A percentile compares a stretch with the other conserved stretches of the same genome.
Conservation (phyloP, 2,329 filamentous ascomycete species). For the Balansia obtecta region DNA sequence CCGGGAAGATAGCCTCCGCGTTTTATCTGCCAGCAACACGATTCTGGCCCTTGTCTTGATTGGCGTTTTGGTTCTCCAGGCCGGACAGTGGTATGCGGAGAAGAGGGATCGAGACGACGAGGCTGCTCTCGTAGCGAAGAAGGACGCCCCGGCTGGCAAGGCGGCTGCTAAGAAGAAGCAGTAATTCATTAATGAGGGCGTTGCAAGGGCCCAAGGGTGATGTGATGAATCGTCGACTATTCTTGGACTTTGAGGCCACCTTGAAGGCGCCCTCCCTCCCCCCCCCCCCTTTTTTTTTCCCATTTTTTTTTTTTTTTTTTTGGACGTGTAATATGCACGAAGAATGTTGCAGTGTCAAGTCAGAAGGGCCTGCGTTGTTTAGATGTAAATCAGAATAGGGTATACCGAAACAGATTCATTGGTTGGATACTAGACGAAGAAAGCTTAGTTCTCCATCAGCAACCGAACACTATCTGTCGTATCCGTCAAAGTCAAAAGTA, state of each 20-base stretch:
- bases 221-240: neutral
- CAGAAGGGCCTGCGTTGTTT: neutral
- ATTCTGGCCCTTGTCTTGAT: conserved; percentile 88
- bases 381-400: neutral
- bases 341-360: neutral
- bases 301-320: too few species aligned
- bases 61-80: conserved; percentile 84
- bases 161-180: conserved; percentile 25
- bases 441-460: neutral
- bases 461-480: neutral
- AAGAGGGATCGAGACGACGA: conserved; percentile 77
- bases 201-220: neutral
- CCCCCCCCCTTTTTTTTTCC: too few species aligned
- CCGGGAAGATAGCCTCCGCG: conserved; percentile 79
- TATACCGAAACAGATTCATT: neutral
- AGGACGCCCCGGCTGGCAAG: conserved; percentile 15
- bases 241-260: neutral
- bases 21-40: conserved; percentile 88
- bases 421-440: conserved; percentile 1
- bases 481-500: neutral
- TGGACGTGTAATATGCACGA: neutral
- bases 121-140: conserved; percentile 42
- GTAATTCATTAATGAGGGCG: conserved; percentile 6
- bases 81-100: conserved; percentile 97
- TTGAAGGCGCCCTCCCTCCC: neutral